Percentiles rank a stretch among this genome's conserved stretches.
Evolutionary conservation across 73 alveolate genomes (phyloP).

Genomic region (Tetrahymena elliotti): DNA sequence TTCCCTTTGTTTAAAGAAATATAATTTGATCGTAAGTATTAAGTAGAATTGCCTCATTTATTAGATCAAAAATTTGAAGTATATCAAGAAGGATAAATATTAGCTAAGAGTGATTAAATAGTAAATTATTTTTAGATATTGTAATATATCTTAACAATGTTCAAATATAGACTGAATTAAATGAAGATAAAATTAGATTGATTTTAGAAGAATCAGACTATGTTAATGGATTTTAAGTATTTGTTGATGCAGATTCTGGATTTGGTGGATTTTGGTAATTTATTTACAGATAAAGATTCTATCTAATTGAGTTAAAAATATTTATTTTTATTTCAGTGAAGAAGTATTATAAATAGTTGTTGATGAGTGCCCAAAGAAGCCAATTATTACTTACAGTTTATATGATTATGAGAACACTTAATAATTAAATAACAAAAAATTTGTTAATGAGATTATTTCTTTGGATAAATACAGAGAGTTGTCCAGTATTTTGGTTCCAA

Average conservation of each 20-base stretch:
- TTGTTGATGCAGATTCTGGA: neutral
- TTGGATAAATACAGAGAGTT: neutral
- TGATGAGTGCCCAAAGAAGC: neutral
- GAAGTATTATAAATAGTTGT: neutral
- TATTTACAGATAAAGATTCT: neutral
- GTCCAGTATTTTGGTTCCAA: neutral
- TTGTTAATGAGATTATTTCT: neutral
- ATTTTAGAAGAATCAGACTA: neutral
- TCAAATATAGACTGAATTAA: neutral
- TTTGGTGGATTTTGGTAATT: neutral
- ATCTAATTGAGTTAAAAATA: neutral
- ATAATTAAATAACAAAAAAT: neutral
- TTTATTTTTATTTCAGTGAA: neutral
- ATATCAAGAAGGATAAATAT: neutral
- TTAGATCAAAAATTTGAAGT: neutral
- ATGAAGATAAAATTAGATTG: neutral
- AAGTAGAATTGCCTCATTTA: neutral
- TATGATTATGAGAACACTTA: neutral
- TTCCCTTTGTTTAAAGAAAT: neutral
- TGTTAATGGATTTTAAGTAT: neutral
- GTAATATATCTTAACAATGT: no score
- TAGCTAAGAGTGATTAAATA: neutral
- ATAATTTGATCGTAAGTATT: neutral
- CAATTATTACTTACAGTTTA: neutral
- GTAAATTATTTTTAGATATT: neutral